Conservation (phyloP, 805 yeast genomes). For the Metschnikowia santaceciliae region DNA sequence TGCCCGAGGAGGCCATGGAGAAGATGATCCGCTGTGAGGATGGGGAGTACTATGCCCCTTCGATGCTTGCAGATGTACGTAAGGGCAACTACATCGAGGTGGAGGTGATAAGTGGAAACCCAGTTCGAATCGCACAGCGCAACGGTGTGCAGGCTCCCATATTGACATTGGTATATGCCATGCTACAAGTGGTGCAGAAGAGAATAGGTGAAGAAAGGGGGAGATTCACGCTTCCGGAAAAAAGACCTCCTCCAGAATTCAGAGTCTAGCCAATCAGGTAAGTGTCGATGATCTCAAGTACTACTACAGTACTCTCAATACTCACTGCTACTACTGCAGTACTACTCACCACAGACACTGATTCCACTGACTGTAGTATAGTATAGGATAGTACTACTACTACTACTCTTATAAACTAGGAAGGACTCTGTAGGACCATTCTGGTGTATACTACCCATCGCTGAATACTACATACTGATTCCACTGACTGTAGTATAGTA, state of each 20-base stretch:
- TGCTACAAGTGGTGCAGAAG: constrained; percentile 21
- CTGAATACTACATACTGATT: too few relatives aligned
- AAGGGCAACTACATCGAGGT: constrained; percentile 37
- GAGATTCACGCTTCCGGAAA: constrained; percentile 19
- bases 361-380: too few relatives aligned
- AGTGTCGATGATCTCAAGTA: too few relatives aligned
- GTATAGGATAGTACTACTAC: too few relatives aligned
- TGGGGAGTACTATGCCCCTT: constrained; percentile 39
- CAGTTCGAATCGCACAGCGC: constrained; percentile 34
- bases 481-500: too few relatives aligned
- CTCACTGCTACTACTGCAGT: too few relatives aligned
- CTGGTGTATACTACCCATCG: too few relatives aligned
- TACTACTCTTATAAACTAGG: too few relatives aligned
- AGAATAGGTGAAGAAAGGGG: constrained; percentile 20
- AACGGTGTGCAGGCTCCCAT: constrained; percentile 31
- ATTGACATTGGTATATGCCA: constrained; percentile 20
- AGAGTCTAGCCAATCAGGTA: too few relatives aligned
- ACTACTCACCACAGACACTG: too few relatives aligned
- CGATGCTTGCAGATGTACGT: constrained; percentile 38
- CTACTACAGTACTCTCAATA: too few relatives aligned
- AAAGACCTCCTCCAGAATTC: constrained; percentile 11
- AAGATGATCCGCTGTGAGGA: constrained; percentile 21
- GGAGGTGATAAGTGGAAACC: constrained; percentile 40
- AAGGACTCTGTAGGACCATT: too few relatives aligned
- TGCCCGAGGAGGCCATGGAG: constrained; percentile 20